Evolutionary conservation across 2,329 filamentous ascomycete genomes (phyloP).

Genomic region (Pochonia chlamydosporia): DNA sequence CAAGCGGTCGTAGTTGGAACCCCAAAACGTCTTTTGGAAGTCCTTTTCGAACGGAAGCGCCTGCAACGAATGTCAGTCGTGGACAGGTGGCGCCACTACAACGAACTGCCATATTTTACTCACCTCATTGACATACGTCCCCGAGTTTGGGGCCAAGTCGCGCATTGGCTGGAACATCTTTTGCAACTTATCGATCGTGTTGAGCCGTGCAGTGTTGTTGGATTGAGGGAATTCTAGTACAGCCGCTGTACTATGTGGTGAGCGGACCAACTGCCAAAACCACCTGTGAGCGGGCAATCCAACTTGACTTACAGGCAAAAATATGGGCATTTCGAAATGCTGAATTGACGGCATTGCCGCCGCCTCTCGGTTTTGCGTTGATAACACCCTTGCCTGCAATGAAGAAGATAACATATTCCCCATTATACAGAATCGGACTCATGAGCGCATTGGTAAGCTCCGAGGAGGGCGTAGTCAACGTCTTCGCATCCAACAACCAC

Average conservation of each 20-base stretch:
- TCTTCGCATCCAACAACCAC: neutral
- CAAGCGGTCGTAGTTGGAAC: conserved; percentile 23
- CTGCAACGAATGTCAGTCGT: conserved; percentile 18
- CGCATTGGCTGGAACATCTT: neutral
- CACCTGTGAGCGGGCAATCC: too few relatives aligned
- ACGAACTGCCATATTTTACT: too few relatives aligned
- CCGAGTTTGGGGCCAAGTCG: conserved; percentile 30
- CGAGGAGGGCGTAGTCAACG: neutral
- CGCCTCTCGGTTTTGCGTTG: neutral
- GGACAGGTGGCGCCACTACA: too few relatives aligned
- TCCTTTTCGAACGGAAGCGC: conserved; percentile 10
- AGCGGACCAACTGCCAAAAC: neutral
- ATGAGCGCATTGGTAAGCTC: neutral
- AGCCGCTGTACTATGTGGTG: neutral
- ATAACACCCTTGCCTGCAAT: neutral
- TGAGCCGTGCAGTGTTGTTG: neutral
- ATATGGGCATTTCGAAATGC: neutral
- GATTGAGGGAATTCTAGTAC: neutral
- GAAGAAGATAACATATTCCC: neutral
- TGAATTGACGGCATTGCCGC: neutral
- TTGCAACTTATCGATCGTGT: neutral
- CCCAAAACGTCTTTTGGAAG: conserved; percentile 28
- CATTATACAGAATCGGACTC: neutral
- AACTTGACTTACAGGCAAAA: neutral
- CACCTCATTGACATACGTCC: conserved; percentile 38